Conservation (phyloP, 2,329 filamentous ascomycete genomes). For the Huntiella moniliformis region DNA sequence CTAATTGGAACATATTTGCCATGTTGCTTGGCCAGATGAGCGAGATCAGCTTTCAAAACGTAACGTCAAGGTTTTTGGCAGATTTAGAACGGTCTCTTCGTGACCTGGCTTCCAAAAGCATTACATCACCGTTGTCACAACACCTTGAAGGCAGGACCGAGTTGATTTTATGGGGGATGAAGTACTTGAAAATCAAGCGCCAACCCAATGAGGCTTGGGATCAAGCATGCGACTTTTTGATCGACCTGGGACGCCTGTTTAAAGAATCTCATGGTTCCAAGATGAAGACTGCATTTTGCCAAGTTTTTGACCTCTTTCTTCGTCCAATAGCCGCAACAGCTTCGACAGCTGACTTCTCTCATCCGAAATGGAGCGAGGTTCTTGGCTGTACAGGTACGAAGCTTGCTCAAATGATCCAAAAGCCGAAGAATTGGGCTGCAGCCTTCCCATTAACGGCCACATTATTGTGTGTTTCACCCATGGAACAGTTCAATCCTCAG, state of each 20-base stretch:
- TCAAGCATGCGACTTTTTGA: constrained; percentile 75
- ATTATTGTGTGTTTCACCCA: constrained; percentile 70
- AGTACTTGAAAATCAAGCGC: constrained; percentile 61
- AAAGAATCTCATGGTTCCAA: constrained; percentile 68
- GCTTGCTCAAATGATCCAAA: constrained; percentile 67
- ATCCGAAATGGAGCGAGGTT: constrained; percentile 74
- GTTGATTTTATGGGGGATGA: constrained; percentile 78
- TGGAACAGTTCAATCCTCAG: constrained; percentile 64
- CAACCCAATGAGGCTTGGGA: constrained; percentile 61
- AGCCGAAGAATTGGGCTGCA: constrained; percentile 79
- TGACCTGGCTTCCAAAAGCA: constrained; percentile 53
- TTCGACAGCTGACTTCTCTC: constrained; percentile 53
- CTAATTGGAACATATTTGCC: constrained; percentile 90
- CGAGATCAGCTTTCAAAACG: constrained; percentile 69
- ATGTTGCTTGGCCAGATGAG: constrained; percentile 94
- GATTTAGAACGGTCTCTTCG: constrained; percentile 65
- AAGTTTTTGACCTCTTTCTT: constrained; percentile 71
- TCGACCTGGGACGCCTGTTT: constrained; percentile 64
- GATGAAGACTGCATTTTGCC: constrained; percentile 87
- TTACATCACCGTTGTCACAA: constrained; percentile 33
- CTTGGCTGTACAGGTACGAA: constrained; percentile 60
- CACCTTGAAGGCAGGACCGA: constrained; percentile 70
- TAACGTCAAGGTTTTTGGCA: constrained; percentile 61
- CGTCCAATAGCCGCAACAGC: constrained; percentile 73
- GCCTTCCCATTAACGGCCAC: constrained; percentile 79